Evolutionary conservation across 2,329 filamentous ascomycete genomes (phyloP), one percentile per base, ranked within the genome.

Genomic region (Aspergillus sp.): DNA sequence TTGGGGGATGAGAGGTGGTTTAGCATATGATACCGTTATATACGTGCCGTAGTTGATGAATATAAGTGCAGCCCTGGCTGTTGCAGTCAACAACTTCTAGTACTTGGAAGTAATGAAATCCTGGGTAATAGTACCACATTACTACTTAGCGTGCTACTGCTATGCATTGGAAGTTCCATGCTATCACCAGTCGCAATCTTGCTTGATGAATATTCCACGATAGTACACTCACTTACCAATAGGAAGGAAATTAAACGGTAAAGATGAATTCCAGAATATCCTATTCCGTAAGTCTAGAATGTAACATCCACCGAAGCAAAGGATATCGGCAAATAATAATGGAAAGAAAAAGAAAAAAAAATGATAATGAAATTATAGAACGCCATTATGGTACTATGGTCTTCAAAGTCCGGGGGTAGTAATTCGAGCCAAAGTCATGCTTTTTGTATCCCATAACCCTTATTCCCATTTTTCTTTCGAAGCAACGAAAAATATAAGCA

Each of bases 401-500:
- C 55, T 57, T 57, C 51, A 19, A 55, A 56, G 45, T 50, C 32
- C 32, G 32, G 55, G 52, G 28, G 36, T 38, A 58, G 55, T 36
- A 15, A 36, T 36, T 55, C 41, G 39, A 55, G 39, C 53, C 53
- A 55, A 43, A 45, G 41, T 45, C 49, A 60, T 62, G 53, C 64
- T 63, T 69, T 68, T 63, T 63, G 62, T 61, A 45, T 47, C 53
- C 53, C 39, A 55, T 41, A 28, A 28, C 25, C 32, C 32, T 36
- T 36, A 36, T 36, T 32, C 32, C 32, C 25, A 50, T 50, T 30
- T 30, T 30, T 23, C 45, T 17, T 36, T 47, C 23, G 39, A 63
- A 68, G 65, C 52, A 63, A 57, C 60, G 61, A 55, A 57, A 64
- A 28, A 23, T 7, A 65, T 47, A 45, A 64, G 41, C 63, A 63